Evolutionary conservation across 176 grass and related monocot species (phyloP).

Genomic region (Musa schizocarpa): DNA sequence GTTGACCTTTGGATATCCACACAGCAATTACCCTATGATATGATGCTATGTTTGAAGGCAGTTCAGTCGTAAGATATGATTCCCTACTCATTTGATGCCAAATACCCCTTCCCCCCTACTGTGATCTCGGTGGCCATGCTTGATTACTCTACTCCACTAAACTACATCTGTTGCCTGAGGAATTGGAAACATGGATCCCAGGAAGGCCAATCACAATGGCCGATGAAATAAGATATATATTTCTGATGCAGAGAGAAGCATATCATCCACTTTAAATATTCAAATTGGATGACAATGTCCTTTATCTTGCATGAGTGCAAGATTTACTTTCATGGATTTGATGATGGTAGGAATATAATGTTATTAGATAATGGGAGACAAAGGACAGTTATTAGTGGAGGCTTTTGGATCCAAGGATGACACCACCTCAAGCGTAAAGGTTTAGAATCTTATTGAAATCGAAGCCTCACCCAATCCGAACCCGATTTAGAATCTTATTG

Average conservation of each 20-base stretch:
- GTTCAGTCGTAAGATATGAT: conserved; percentile 5
- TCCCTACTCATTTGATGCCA: background rate
- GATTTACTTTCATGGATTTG: background rate
- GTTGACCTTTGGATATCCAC: background rate
- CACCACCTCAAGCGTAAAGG: background rate
- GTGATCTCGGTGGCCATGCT: too few species aligned
- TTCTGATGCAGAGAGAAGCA: background rate
- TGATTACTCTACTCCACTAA: background rate
- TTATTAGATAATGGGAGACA: background rate
- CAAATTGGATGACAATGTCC: background rate
- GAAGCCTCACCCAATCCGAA: too few species aligned
- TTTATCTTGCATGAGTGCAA: background rate
- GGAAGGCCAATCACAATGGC: background rate
- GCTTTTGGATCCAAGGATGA: background rate
- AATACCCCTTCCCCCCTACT: too few species aligned
- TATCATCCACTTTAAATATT: conserved; percentile 8
- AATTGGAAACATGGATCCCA: background rate
- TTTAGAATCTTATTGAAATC: too few species aligned
- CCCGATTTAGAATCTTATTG: too few species aligned
- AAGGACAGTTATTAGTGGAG: conserved; percentile 2
- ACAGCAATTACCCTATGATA: background rate
- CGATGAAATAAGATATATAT: background rate
- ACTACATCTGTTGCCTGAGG: background rate
- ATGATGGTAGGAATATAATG: background rate
- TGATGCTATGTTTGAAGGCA: background rate